Evolutionary conservation across 1,284 basidiomycete species (phyloP).

Genomic region (Leccinum huronense): DNA sequence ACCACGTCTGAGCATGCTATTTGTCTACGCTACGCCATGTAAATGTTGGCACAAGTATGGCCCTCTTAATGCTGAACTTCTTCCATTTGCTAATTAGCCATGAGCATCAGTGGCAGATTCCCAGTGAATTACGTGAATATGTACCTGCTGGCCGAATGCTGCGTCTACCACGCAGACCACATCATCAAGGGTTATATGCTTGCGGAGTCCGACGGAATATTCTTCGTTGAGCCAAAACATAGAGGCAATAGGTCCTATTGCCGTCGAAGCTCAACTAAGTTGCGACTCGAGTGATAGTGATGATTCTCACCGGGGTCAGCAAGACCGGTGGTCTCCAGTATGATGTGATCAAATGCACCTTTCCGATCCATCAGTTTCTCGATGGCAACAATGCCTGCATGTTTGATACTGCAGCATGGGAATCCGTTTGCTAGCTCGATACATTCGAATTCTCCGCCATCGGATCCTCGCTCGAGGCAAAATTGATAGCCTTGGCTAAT

Average conservation of each 20-base stretch:
- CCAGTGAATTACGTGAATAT: slow-evolving; percentile 4
- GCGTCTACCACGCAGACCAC: slow-evolving; percentile 92
- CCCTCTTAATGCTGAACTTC: slow-evolving; percentile 40
- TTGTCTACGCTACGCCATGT: slow-evolving; percentile 65
- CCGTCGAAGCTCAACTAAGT: slow-evolving; percentile 3
- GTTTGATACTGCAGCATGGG: slow-evolving; percentile 92
- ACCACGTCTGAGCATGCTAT: slow-evolving; percentile 89
- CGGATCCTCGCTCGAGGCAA: slow-evolving; percentile 67
- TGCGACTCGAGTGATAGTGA: not conserved
- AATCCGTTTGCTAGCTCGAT: slow-evolving; percentile 92
- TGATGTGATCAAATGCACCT: slow-evolving; percentile 87
- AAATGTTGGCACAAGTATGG: not conserved
- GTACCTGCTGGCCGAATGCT: slow-evolving; percentile 76
- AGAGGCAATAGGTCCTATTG: slow-evolving; percentile 70
- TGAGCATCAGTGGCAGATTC: slow-evolving; percentile 13
- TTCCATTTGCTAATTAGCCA: slow-evolving; percentile 68
- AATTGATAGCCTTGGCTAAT: slow-evolving; percentile 71
- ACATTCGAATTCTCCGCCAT: slow-evolving; percentile 64
- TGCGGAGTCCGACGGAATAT: slow-evolving; percentile 66
- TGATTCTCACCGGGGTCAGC: slow-evolving; percentile 76
- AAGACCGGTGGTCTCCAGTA: slow-evolving; percentile 90
- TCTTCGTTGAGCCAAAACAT: slow-evolving; percentile 95
- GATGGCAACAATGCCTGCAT: slow-evolving; percentile 86
- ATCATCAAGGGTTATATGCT: slow-evolving; percentile 79
- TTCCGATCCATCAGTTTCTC: slow-evolving; percentile 82